phyloP scores from a whole-genome alignment of 805 yeast genomes.

The Kazachstania martiniae region DNA sequence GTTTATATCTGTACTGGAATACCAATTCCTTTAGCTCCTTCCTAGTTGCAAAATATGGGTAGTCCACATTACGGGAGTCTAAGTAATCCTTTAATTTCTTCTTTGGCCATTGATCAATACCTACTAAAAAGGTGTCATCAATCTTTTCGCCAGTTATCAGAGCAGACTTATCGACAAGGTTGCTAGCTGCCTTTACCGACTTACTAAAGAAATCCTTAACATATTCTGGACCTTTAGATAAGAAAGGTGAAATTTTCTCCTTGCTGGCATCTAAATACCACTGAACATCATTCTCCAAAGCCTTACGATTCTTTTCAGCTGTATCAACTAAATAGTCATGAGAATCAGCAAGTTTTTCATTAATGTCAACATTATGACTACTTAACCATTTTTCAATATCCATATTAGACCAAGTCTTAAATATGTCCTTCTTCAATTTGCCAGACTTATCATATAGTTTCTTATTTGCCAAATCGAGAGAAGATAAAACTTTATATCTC shows the following conservation, averaged over 20 bases:
- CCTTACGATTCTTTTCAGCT: conserved; percentile 28
- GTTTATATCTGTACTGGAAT: conserved; percentile 19
- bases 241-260: conserved; percentile 26
- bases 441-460: conserved; percentile 26
- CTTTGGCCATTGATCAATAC: conserved; percentile 38
- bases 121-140: conserved; percentile 37
- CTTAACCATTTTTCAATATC: conserved; percentile 48
- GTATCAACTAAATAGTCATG: conserved; percentile 28
- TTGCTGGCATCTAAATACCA: conserved; percentile 27
- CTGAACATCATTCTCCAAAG: conserved; percentile 31
- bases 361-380: conserved; percentile 33
- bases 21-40: conserved; percentile 32
- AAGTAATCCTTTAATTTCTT: conserved; percentile 34
- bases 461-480: conserved; percentile 30
- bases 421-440: conserved; percentile 32
- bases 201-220: conserved; percentile 16
- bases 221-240: conserved; percentile 27
- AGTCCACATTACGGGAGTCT: conserved; percentile 31
- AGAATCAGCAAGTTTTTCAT: conserved; percentile 25
- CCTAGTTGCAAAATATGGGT: conserved; percentile 32
- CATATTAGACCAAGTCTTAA: conserved; percentile 42
- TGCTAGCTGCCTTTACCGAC: too few relatives aligned
- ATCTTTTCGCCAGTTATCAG: conserved; percentile 28
- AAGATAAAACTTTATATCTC: conserved; percentile 30
- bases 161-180: conserved; percentile 7